Conservation (phyloP, 768 basidiomycete genomes). For the Daedaleopsis sinensis region DNA sequence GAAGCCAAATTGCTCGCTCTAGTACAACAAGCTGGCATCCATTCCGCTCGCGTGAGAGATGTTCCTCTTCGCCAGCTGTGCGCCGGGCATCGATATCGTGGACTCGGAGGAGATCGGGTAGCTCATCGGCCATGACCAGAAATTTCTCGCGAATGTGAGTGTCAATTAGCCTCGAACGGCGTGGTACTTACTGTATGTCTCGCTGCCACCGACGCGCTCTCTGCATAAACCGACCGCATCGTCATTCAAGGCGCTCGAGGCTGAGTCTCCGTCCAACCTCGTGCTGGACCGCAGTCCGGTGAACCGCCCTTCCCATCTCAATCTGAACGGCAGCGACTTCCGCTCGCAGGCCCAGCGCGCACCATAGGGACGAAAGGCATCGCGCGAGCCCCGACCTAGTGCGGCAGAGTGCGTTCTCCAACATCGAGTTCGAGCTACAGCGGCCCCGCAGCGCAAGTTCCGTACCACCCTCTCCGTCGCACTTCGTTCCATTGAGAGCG, state of each 20-base stretch:
- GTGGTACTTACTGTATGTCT: too few relatives aligned
- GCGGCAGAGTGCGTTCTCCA: conserved; percentile 21
- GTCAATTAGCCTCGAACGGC: too few relatives aligned
- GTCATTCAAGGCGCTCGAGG: conserved; percentile 20
- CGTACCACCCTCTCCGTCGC: conserved; percentile 60
- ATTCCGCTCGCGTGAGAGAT: too few relatives aligned
- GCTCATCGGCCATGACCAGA: too few relatives aligned
- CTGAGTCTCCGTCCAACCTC: conserved; percentile 16
- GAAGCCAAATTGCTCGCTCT: too few relatives aligned
- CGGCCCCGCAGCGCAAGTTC: conserved; percentile 38
- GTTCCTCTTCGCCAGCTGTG: too few relatives aligned
- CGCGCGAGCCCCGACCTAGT: not conserved
- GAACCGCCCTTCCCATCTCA: conserved; percentile 18
- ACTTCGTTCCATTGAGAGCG: conserved; percentile 70
- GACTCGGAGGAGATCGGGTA: too few relatives aligned
- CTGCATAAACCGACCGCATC: too few relatives aligned
- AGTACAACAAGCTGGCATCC: too few relatives aligned
- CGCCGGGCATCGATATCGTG: too few relatives aligned
- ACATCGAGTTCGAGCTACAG: conserved; percentile 25
- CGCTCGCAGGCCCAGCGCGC: not conserved
- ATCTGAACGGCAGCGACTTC: conserved; percentile 18
- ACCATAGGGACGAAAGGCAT: conserved; percentile 9
- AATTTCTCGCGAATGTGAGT: too few relatives aligned
- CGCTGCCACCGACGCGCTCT: too few relatives aligned
- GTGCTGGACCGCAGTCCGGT: conserved; percentile 12